Evolutionary conservation across 768 basidiomycete species (phyloP).

Genomic region (Amylocystis lapponica): DNA sequence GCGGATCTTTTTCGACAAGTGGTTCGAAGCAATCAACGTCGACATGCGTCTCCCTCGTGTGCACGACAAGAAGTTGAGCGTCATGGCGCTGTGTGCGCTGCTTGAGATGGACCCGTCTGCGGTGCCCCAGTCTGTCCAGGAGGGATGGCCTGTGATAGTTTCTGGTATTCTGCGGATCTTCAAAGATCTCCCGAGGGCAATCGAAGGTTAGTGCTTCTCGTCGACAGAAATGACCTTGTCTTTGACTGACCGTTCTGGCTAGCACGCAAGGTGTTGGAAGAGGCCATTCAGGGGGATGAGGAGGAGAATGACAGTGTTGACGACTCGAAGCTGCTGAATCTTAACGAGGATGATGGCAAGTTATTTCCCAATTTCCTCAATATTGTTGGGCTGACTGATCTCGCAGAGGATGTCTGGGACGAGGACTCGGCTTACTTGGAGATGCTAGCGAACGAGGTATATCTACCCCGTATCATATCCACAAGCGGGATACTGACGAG

Average conservation of each 20-base stretch:
- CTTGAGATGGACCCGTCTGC: constrained; percentile 58
- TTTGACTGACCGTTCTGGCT: not conserved
- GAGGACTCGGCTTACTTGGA: constrained; percentile 86
- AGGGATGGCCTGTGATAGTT: constrained; percentile 75
- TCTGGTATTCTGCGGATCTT: constrained; percentile 67
- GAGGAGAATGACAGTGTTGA: constrained; percentile 47
- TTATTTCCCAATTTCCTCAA: not conserved
- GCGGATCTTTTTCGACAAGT: constrained; percentile 75
- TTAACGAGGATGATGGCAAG: constrained; percentile 64
- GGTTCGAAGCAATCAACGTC: constrained; percentile 70
- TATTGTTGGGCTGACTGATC: not conserved
- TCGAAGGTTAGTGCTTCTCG: constrained; percentile 48
- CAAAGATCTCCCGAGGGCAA: constrained; percentile 70
- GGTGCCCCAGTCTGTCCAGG: constrained; percentile 55
- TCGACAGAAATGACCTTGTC: not conserved
- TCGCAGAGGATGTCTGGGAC: constrained; percentile 81
- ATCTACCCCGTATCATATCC: too few relatives aligned
- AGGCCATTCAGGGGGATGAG: constrained; percentile 34
- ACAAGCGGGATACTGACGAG: not conserved
- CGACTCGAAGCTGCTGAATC: constrained; percentile 46
- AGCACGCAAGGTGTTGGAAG: constrained; percentile 61
- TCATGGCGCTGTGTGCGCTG: constrained; percentile 70
- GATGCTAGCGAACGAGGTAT: constrained; percentile 76
- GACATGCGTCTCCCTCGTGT: constrained; percentile 67
- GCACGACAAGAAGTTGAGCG: constrained; percentile 84